These are phyloP conservation scores for Verticillium nubilum DNA, from an alignment of 2,329 filamentous ascomycete genomes.

Conservation along the genomic window DNA sequence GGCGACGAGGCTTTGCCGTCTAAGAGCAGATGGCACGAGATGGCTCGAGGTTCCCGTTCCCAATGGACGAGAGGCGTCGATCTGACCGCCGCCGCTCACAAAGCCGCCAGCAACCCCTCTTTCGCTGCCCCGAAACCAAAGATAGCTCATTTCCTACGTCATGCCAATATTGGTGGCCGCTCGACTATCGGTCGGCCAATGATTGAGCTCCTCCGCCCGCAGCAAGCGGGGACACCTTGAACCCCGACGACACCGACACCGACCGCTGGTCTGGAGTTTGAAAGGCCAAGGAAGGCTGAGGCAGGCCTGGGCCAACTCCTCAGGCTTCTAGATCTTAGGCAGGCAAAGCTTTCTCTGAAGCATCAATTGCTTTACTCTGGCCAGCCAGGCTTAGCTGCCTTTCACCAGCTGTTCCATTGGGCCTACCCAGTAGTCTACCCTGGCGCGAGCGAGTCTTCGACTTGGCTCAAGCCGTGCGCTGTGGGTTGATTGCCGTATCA, in stretches of 20 bases:
- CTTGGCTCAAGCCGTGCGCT: too few species aligned
- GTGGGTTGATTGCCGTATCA: too few species aligned
- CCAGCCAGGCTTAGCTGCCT: neutral
- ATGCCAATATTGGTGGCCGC: neutral
- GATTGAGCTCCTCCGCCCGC: neutral
- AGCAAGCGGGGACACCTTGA: neutral
- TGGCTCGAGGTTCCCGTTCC: neutral
- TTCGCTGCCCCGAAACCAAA: neutral
- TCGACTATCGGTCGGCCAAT: neutral
- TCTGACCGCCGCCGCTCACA: too few species aligned
- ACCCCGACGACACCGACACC: neutral
- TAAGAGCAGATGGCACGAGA: neutral
- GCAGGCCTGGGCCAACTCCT: neutral
- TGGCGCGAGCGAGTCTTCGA: too few species aligned
- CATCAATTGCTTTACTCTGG: neutral
- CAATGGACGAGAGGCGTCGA: neutral
- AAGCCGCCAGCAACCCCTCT: neutral
- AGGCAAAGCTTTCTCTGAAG: neutral
- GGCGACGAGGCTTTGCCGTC: neutral
- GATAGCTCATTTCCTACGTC: neutral
- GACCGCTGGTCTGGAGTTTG: too few species aligned
- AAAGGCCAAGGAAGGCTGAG: neutral
- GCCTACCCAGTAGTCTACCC: too few species aligned
- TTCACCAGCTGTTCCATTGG: too few species aligned
- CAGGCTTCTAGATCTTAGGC: neutral